Conservation (phyloP, 805 yeast species). For the Tetrapisispora phaffii region DNA sequence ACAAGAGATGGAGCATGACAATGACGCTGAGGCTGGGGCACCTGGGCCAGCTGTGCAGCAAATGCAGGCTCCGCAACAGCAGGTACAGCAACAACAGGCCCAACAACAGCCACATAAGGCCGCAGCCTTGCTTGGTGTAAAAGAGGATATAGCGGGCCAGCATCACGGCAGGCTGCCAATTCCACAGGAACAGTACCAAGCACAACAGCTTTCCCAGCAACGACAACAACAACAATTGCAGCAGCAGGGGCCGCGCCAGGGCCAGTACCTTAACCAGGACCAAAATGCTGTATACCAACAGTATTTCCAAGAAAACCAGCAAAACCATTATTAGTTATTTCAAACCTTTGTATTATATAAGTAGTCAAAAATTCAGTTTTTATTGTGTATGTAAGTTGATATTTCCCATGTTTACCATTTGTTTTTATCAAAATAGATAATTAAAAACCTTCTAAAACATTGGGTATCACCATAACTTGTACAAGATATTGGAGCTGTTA, state of each 20-base stretch:
- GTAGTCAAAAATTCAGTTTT: neutral
- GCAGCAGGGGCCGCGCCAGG: constrained; percentile 1
- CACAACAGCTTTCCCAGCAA: neutral
- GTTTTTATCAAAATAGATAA: too few relatives aligned
- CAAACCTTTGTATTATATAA: neutral
- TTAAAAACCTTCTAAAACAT: too few relatives aligned
- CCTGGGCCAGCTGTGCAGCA: too few relatives aligned
- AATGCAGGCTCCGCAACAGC: constrained; percentile 6
- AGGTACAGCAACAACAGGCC: constrained; percentile 1
- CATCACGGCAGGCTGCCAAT: neutral
- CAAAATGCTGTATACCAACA: constrained; percentile 52
- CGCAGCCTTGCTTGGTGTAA: neutral
- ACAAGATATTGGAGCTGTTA: too few relatives aligned
- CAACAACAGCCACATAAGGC: neutral
- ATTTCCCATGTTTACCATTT: neutral
- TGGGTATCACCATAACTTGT: neutral
- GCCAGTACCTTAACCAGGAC: constrained; percentile 39
- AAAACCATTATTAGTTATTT: constrained; percentile 37
- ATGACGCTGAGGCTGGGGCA: too few relatives aligned
- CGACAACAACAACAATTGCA: neutral
- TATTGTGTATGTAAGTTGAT: constrained; percentile 4
- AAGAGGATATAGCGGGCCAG: neutral
- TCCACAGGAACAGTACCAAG: neutral
- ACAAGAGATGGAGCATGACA: constrained; percentile 34
- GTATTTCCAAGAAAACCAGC: constrained; percentile 52